phyloP scores from a whole-genome alignment of 345 rosid genomes.

The Limnanthes douglasii region DNA sequence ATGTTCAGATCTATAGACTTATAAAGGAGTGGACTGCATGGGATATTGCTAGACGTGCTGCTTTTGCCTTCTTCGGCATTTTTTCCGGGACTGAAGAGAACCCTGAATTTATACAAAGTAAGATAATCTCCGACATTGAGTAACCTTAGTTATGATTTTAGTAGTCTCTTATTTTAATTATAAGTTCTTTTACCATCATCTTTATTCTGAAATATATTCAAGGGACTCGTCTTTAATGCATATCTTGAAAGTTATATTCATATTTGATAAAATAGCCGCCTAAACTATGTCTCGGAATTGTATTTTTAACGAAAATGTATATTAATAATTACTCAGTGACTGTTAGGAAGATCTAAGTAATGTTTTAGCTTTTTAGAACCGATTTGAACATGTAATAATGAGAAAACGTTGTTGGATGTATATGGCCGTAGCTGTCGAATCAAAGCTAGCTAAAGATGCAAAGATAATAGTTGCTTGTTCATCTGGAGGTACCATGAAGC shows the following conservation, averaged over 20 bases:
- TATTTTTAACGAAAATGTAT: too few species aligned
- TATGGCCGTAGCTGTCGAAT: slow-evolving; percentile 47
- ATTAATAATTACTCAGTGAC: too few species aligned
- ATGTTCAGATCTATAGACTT: slow-evolving; percentile 83
- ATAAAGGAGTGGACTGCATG: slow-evolving; percentile 98
- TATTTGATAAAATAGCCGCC: too few species aligned
- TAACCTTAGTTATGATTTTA: neutral
- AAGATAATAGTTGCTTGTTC: slow-evolving; percentile 96
- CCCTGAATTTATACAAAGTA: slow-evolving; percentile 75
- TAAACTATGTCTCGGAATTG: too few species aligned
- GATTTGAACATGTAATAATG: too few species aligned
- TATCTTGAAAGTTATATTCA: too few species aligned
- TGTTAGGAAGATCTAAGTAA: slow-evolving; percentile 9
- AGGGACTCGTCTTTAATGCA: too few species aligned
- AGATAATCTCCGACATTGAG: neutral
- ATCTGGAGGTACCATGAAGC: slow-evolving; percentile 79
- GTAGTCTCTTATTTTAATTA: too few species aligned
- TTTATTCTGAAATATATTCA: too few species aligned
- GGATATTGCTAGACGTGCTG: slow-evolving; percentile 97
- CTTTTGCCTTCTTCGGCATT: slow-evolving; percentile 94
- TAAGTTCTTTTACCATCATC: too few species aligned
- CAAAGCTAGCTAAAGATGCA: slow-evolving; percentile 56
- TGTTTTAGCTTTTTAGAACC: neutral
- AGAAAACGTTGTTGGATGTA: neutral
- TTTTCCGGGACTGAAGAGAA: slow-evolving; percentile 96